Base-by-base conservation (phyloP, 768 basidiomycete species). In the Pulveroboletus ravenelii region DNA sequence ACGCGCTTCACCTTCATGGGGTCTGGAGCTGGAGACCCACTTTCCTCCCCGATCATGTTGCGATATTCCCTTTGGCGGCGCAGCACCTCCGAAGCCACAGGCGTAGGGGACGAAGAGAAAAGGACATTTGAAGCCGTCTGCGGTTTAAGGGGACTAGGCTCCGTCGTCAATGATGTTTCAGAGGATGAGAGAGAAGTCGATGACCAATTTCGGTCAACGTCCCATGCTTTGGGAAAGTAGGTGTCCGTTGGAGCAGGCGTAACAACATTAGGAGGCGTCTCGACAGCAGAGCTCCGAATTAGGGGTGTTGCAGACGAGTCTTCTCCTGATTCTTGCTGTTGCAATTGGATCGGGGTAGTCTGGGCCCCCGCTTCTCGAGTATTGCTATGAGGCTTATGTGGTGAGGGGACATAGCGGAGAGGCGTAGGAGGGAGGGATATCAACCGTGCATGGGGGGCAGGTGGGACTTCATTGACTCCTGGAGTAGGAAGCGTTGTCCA, bases 221-320 rank as follows among this genome's bases (percentile, higher is more conserved):
- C 93, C 95, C 94, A 97, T 27, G 82, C 76, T 63, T 94, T 92
- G 32, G 83, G 77, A 65, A 88, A 95, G 66, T 89, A 87, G 0
- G 85, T 85, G 53, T 86, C 79, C 30, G 78, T 64, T n/a, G 86
- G 85, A 60, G 75, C 79, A 0, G 68, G 58, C 51, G 78, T 65
- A 17, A 83, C 82, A 17, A 75, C 69, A 35, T 74, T 82, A 4
- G 92, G 89, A 4, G 93, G 93, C 0, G 89, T 87, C 54, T 89
- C 85, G 15, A 84, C 53, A 15, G 85, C 81, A 10, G 90, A 82
- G 68, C 92, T 88, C 89, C 91, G 93, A n/a, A 77, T 62, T 34
- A 85, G 59, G 67, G 85, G 74, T 1, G 82, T 84, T 47, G 81
- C 85, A 23, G 85, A 88, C 12, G 68, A 58, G 27, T 79, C 78